A percentile compares a stretch with the other conserved stretches of the same genome.
Evolutionary conservation across 2,329 filamentous ascomycete genomes (phyloP).

Genomic region (Aspergillus phoenicis): DNA sequence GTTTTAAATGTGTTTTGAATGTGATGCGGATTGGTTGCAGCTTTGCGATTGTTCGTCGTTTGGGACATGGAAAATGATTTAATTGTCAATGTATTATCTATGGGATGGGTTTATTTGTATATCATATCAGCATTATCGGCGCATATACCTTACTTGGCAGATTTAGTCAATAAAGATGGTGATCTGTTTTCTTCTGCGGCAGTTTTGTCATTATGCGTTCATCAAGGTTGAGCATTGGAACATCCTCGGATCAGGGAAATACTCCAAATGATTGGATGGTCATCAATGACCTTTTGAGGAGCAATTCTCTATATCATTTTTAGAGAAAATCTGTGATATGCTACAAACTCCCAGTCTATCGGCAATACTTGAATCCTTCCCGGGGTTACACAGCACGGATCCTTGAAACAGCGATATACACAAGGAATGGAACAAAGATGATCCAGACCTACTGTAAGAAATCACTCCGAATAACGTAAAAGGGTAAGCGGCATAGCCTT

Average conservation of each 20-base stretch:
- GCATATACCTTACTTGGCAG: conserved; percentile 24
- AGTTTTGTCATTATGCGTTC: background rate
- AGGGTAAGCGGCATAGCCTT: background rate
- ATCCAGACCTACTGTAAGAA: background rate
- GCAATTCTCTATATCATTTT: no score
- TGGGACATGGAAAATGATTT: conserved; percentile 8
- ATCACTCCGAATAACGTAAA: background rate
- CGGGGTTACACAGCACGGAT: background rate
- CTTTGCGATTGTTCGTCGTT: conserved; percentile 13
- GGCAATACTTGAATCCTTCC: no score
- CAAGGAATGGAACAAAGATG: background rate
- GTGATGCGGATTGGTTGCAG: background rate
- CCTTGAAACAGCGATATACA: background rate
- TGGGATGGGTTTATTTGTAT: conserved; percentile 22
- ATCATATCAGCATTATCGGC: conserved; percentile 37
- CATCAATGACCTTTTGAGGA: no score
- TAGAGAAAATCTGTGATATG: no score
- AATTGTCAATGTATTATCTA: conserved; percentile 33
- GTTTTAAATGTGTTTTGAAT: conserved; percentile 21
- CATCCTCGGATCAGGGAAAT: no score
- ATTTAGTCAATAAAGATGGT: conserved; percentile 5
- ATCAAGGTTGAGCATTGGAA: background rate
- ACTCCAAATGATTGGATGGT: no score
- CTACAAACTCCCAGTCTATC: background rate
- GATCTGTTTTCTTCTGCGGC: background rate